Evolutionary conservation across 1,139 yeast species (phyloP).

Genomic region (Protomyces lactucae-debilis): DNA sequence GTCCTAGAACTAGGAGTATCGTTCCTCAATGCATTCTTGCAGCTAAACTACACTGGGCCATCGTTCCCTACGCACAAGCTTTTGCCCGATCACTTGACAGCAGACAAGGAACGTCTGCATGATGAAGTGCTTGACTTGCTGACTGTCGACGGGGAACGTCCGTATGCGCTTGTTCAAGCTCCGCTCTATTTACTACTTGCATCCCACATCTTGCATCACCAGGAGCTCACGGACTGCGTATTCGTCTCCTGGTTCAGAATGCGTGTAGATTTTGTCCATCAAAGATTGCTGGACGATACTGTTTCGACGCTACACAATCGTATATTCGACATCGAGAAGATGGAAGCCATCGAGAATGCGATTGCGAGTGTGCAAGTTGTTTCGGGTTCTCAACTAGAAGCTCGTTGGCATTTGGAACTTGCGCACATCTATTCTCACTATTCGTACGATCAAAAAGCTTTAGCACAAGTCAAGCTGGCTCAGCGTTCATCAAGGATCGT

Average conservation of each 20-base stretch:
- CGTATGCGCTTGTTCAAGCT: slow-evolving; percentile 38
- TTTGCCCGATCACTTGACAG: slow-evolving; percentile 25
- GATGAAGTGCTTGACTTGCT: slow-evolving; percentile 36
- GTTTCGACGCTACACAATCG: slow-evolving; percentile 38
- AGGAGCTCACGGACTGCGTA: neutral
- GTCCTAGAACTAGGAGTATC: slow-evolving; percentile 38
- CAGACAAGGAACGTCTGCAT: neutral
- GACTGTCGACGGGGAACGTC: slow-evolving; percentile 34
- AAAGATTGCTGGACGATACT: slow-evolving; percentile 38
- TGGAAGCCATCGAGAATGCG: slow-evolving; percentile 31
- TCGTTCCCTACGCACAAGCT: slow-evolving; percentile 41
- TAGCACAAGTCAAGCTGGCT: slow-evolving; percentile 57
- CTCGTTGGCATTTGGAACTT: slow-evolving; percentile 37
- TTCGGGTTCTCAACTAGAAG: slow-evolving; percentile 42
- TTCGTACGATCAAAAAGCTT: slow-evolving; percentile 56
- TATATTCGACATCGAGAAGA: slow-evolving; percentile 35
- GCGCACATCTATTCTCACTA: slow-evolving; percentile 43
- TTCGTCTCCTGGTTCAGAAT: slow-evolving; percentile 38
- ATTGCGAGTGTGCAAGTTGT: slow-evolving; percentile 3
- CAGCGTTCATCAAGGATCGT: slow-evolving; percentile 59
- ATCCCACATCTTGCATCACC: slow-evolving; percentile 32
- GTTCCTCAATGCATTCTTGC: slow-evolving; percentile 63
- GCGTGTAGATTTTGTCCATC: slow-evolving; percentile 40
- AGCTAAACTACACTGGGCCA: slow-evolving; percentile 83
- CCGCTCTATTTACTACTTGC: slow-evolving; percentile 39